Conservation (phyloP, 1,284 basidiomycete genomes). For the Austropuccinia psidii region DNA sequence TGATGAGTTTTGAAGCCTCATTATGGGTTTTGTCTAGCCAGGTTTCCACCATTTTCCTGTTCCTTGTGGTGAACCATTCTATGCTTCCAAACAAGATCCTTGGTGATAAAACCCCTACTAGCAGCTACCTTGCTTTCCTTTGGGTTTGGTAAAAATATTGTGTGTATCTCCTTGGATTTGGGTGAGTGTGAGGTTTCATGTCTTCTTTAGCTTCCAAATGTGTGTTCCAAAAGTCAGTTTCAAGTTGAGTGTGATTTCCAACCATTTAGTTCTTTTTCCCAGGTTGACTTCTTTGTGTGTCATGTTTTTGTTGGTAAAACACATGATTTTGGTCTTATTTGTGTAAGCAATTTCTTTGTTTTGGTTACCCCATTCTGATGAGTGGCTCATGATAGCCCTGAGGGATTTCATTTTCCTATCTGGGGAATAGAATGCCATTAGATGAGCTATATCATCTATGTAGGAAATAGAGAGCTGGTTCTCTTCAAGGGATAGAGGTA, state of each 20-base stretch:
- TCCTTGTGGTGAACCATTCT: constrained; percentile 12
- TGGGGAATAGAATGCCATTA: background rate
- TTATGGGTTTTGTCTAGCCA: background rate
- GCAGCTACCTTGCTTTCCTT: background rate
- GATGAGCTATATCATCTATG: constrained; percentile 17
- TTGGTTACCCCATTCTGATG: background rate
- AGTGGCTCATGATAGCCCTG: background rate
- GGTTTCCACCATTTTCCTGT: background rate
- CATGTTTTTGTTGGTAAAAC: background rate
- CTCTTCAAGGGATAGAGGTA: background rate
- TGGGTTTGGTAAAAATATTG: background rate
- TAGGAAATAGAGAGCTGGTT: constrained; percentile 1
- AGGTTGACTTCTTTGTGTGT: background rate
- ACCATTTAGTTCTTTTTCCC: background rate
- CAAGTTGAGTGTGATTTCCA: background rate
- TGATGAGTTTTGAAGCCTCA: background rate
- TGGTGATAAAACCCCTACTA: background rate
- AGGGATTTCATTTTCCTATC: background rate
- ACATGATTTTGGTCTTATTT: constrained; percentile 2
- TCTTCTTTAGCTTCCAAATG: background rate
- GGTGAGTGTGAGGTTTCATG: background rate
- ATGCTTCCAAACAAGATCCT: constrained; percentile 10
- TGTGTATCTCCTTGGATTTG: background rate
- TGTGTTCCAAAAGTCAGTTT: background rate
- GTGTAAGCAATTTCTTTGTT: background rate